Evolutionary conservation across 2,329 filamentous ascomycete species (phyloP).

Genomic region (Fusarium chlamydosporum): DNA sequence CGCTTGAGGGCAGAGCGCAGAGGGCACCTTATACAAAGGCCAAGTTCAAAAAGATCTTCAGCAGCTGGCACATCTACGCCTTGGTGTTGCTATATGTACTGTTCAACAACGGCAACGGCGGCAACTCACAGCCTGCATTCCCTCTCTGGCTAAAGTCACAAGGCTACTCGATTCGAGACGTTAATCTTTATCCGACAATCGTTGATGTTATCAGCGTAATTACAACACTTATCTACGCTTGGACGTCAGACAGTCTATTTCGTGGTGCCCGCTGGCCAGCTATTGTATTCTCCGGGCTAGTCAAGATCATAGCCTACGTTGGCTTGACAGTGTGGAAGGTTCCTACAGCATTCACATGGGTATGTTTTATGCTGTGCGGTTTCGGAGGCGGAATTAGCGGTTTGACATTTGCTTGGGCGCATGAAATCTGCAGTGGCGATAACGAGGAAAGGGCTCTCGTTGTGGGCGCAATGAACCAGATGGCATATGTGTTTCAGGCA

Average conservation of each 20-base stretch:
- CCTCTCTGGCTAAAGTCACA: conserved; percentile 62
- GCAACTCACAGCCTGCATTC: conserved; percentile 69
- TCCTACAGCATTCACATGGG: conserved; percentile 71
- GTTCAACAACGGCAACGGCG: conserved; percentile 72
- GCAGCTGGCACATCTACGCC: conserved; percentile 75
- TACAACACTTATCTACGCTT: conserved; percentile 74
- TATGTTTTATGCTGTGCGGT: conserved; percentile 70
- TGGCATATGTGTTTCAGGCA: conserved; percentile 78
- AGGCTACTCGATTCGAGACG: conserved; percentile 59
- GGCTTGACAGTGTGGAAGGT: conserved; percentile 62
- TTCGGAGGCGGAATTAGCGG: conserved; percentile 65
- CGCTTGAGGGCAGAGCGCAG: conserved; percentile 61
- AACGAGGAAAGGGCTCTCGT: conserved; percentile 78
- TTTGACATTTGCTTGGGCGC: conserved; percentile 64
- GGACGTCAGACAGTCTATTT: conserved; percentile 74
- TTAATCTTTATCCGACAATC: conserved; percentile 72
- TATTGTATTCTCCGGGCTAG: conserved; percentile 68
- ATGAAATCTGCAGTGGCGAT: conserved; percentile 65
- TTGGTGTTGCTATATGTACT: conserved; percentile 71
- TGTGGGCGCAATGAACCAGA: conserved; percentile 76
- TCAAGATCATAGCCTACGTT: conserved; percentile 59
- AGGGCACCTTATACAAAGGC: conserved; percentile 57
- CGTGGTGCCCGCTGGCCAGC: conserved; percentile 73
- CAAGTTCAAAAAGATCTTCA: conserved; percentile 73
- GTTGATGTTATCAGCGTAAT: conserved; percentile 68